Conservation (phyloP, 164 flowering plant species). For the Vitis amurensis region DNA sequence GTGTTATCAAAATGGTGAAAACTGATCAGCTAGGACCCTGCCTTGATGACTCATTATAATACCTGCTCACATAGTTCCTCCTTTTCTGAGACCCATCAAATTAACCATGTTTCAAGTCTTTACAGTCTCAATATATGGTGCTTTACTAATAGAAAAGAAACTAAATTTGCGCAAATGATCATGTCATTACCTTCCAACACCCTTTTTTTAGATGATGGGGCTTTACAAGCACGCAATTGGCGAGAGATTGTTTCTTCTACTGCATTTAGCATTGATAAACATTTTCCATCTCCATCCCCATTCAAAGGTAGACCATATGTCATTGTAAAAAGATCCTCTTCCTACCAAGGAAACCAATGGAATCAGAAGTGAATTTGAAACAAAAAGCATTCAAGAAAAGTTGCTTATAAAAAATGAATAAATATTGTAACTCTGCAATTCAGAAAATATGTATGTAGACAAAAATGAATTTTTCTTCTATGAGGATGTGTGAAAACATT, state of each 20-base stretch:
- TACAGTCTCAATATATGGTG: too few relatives aligned
- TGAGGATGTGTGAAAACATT: too few relatives aligned
- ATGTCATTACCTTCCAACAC: slow-evolving; percentile 53
- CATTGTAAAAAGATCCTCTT: slow-evolving; percentile 91
- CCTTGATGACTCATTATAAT: too few relatives aligned
- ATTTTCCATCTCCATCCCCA: slow-evolving; percentile 85
- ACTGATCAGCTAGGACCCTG: too few relatives aligned
- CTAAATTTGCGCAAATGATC: neutral
- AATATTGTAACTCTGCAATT: neutral
- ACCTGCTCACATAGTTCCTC: too few relatives aligned
- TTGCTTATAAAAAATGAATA: neutral
- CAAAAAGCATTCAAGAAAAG: neutral
- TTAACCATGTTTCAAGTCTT: too few relatives aligned
- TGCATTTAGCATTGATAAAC: slow-evolving; percentile 78
- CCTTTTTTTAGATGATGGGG: slow-evolving; percentile 61
- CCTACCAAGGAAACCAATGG: slow-evolving; percentile 42
- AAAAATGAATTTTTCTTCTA: neutral
- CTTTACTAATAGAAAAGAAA: too few relatives aligned
- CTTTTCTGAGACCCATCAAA: too few relatives aligned
- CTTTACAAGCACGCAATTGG: slow-evolving; percentile 87
- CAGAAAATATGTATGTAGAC: neutral
- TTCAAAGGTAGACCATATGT: slow-evolving; percentile 81
- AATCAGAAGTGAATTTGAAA: neutral
- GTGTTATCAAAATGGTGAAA: too few relatives aligned
- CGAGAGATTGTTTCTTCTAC: slow-evolving; percentile 92